A percentile compares a stretch with the other conserved stretches of the same genome.
Evolutionary conservation across 306 rosid genomes (phyloP).

Genomic region (Prunus davidiana): DNA sequence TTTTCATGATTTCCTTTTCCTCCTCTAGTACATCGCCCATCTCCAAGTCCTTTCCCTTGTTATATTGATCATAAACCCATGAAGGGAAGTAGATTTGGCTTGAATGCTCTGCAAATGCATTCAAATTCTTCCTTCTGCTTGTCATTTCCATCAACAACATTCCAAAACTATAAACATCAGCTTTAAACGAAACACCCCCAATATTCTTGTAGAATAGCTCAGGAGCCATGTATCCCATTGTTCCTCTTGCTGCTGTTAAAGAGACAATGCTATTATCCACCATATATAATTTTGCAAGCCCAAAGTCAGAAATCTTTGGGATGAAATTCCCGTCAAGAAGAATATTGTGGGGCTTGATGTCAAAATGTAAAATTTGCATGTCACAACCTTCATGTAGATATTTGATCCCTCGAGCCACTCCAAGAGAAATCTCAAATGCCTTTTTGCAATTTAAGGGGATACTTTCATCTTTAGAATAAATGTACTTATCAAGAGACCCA

Average conservation of each 20-base stretch:
- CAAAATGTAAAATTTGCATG: too few relatives aligned
- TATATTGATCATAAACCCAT: neutral
- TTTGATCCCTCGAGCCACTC: neutral
- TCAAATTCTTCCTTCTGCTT: neutral
- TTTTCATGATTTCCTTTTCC: neutral
- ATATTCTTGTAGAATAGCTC: neutral
- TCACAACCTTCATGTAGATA: too few relatives aligned
- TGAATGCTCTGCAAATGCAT: neutral
- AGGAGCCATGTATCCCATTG: too few relatives aligned
- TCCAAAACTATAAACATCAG: slow-evolving; percentile 2
- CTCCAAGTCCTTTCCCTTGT: neutral
- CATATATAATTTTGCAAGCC: neutral
- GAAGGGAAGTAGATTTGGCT: neutral
- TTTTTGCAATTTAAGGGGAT: neutral
- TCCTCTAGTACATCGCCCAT: neutral
- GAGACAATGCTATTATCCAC: neutral
- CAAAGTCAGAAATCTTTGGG: slow-evolving; percentile 6
- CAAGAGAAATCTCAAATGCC: neutral
- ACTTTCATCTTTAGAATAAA: neutral
- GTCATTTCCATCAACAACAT: slow-evolving; percentile 5
- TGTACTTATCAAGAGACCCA: neutral
- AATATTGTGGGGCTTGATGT: too few relatives aligned
- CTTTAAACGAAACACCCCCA: neutral
- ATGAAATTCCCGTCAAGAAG: too few relatives aligned
- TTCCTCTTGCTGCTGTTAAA: neutral